A percentile compares a stretch with the other conserved stretches of the same genome.
Conservation (phyloP, 1,139 yeast species). For the Hansenula anomala region DNA sequence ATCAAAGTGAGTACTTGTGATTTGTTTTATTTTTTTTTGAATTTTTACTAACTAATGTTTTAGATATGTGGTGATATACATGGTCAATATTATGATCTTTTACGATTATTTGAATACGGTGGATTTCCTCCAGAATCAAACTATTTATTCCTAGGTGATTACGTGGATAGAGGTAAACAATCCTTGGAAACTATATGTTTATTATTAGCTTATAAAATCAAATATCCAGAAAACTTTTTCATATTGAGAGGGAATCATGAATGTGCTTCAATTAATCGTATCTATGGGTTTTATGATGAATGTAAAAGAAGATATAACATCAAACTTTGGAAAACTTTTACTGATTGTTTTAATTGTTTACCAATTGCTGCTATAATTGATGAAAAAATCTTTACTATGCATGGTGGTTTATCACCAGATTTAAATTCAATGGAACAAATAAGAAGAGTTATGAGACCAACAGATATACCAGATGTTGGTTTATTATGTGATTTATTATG, state of each 20-base stretch:
- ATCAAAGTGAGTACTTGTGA: conserved; percentile 56
- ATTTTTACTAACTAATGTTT: conserved; percentile 4
- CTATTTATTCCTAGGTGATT: conserved; percentile 91
- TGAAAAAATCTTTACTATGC: conserved; percentile 97
- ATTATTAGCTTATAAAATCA: conserved; percentile 89
- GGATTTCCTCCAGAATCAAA: conserved; percentile 99
- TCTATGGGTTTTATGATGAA: conserved; percentile 96
- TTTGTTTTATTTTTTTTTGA: conserved; percentile 21
- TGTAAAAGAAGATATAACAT: conserved; percentile 96
- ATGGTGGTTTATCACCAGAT: conserved; percentile 97
- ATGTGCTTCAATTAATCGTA: conserved; percentile 94
- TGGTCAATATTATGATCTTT: conserved; percentile 93
- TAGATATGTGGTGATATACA: conserved; percentile 87
- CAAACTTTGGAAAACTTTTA: conserved; percentile 96
- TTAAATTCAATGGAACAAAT: conserved; percentile 97
- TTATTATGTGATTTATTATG: conserved; percentile 91
- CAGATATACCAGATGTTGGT: conserved; percentile 97
- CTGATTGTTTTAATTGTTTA: conserved; percentile 95
- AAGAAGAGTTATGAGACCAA: conserved; percentile 97
- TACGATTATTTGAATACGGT: conserved; percentile 94
- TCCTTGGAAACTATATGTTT: conserved; percentile 91
- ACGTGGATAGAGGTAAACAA: conserved; percentile 98
- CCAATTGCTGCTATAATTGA: conserved; percentile 98
- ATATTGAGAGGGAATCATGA: conserved; percentile 95
- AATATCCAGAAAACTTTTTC: conserved; percentile 96